Evolutionary conservation across 306 rosid genomes (phyloP).

Genomic region (Rosa persica): DNA sequence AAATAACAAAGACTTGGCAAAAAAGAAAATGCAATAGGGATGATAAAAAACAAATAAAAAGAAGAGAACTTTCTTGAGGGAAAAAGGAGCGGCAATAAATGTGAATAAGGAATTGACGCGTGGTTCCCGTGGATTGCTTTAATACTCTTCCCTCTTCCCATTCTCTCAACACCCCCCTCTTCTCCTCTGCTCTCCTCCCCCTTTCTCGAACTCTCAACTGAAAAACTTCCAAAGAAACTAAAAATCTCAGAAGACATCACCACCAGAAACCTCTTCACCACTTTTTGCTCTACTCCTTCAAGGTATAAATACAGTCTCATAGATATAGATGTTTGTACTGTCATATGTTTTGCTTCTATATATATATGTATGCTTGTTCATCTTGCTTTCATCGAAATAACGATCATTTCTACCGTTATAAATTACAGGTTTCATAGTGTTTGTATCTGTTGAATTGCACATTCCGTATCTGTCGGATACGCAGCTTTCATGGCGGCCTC

Average conservation of each 20-base stretch:
- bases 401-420: neutral
- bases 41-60: neutral
- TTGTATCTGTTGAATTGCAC: neutral
- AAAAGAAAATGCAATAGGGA: neutral
- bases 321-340: neutral
- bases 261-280: neutral
- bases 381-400: neutral
- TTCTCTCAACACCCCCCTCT: neutral
- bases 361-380: neutral
- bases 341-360: neutral
- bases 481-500: constrained; percentile 34
- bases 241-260: neutral
- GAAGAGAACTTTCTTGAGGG: neutral
- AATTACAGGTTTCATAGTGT: constrained; percentile 1
- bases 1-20: neutral
- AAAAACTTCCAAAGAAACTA: neutral
- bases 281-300: neutral
- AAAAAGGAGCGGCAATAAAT: constrained; percentile 30
- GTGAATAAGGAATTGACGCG: constrained; percentile 46
- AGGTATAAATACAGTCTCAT: constrained; percentile 4
- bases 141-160: constrained; percentile 8
- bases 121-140: constrained; percentile 60
- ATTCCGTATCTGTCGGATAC: neutral
- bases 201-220: neutral
- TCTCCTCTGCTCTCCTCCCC: neutral